Base-by-base conservation (phyloP, 208 protist genomes). In the Tritrichomonas musculus region DNA sequence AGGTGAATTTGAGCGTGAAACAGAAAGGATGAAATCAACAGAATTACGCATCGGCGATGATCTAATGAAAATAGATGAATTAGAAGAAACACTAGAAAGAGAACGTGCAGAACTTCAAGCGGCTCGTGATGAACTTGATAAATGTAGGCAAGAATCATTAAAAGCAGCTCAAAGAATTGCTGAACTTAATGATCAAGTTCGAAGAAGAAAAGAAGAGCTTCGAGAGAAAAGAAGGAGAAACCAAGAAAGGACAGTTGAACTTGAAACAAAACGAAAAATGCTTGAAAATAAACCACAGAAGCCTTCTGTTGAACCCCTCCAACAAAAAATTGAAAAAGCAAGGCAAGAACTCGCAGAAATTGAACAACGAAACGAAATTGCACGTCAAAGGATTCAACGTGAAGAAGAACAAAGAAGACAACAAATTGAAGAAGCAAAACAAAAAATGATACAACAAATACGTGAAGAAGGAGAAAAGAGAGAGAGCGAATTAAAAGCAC, bases 1-100 rank as follows among this genome's bases (percentile, higher is more conserved):
- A 82, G 73, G 33, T n/a, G 73, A 82, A 27, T 82, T 82, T 17
- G 73, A 82, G 41, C 2, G 73, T 30, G 77, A 88, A 88, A 88
- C 77, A 60, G 77, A 88, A 27, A 57, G 41, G 17, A 60, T 57
- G 41, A 88, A 88, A 57, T 39, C 0, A 17, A 60, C 77, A 33
- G 47, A 88, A 39, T 82, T 82, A 30, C 2, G 73, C 20, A 82
- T 82, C 8, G 73, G 73, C 25, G 73, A 82, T 27, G 73, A 82
- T 50, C 27, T 82, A 39, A 82, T 82, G 73, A 82, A 82, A 41
- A 82, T 82, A 30, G 73, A 82, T 50, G 73, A 82, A 47, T 27
- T 82, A 4, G 73, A 82, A 50, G 73, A 30, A 14, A 57, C 41
- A 17, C 47, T 88, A 22, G 47, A 53, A 57, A 41, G 77, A 17